phyloP scores from a whole-genome alignment of 306 rosid species.

The Vicia villosa region DNA sequence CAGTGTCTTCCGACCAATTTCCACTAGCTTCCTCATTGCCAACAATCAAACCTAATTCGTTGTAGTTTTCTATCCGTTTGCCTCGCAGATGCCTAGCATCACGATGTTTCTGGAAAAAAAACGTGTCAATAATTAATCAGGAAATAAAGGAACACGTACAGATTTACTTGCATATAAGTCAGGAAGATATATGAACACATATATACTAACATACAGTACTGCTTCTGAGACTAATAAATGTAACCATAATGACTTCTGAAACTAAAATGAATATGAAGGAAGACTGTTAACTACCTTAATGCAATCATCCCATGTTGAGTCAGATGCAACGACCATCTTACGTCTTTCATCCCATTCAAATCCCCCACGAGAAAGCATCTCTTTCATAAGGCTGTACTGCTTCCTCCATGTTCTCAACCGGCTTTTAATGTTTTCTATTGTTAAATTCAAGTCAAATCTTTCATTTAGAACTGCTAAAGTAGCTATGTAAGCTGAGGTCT shows the following conservation, averaged over 20 bases:
- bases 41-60: constrained; percentile 49
- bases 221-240: background rate
- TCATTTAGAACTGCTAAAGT: constrained; percentile 51
- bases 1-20: constrained; percentile 42
- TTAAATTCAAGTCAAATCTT: constrained; percentile 49
- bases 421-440: constrained; percentile 48
- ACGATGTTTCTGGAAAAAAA: constrained; percentile 50
- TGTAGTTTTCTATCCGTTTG: constrained; percentile 45
- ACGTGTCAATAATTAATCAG: constrained; percentile 26
- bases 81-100: constrained; percentile 46
- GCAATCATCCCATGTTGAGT: constrained; percentile 54
- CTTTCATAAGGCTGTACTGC: constrained; percentile 49
- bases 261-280: constrained; percentile 33
- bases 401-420: constrained; percentile 56
- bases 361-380: constrained; percentile 50
- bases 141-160: background rate
- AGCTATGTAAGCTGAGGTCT: constrained; percentile 51
- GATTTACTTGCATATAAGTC: background rate
- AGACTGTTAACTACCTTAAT: constrained; percentile 42
- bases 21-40: constrained; percentile 50
- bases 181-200: too few species aligned
- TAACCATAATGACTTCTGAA: constrained; percentile 17
- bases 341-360: constrained; percentile 56
- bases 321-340: constrained; percentile 51
- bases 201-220: too few species aligned